Evolutionary conservation across 2,329 filamentous ascomycete genomes (phyloP).

Genomic region (Penicillium occitanis): DNA sequence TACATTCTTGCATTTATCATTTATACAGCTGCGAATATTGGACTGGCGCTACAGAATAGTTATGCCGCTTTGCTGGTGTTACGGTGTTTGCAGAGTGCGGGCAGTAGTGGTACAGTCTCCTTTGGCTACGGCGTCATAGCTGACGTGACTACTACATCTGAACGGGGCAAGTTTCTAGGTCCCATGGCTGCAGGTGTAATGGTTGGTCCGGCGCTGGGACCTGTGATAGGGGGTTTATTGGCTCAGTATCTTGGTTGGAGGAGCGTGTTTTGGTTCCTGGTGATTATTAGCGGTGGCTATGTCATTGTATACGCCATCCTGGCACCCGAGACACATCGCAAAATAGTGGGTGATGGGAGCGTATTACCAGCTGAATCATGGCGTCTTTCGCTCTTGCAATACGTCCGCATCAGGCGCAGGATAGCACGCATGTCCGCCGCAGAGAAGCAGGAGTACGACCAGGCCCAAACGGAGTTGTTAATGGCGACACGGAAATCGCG

Average conservation of each 20-base stretch:
- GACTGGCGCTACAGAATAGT: conserved; percentile 58
- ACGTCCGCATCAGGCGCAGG: conserved; percentile 20
- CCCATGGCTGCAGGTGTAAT: conserved; percentile 62
- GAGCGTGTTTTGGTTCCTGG: conserved; percentile 69
- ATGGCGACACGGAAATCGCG: conserved; percentile 15
- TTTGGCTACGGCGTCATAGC: conserved; percentile 70
- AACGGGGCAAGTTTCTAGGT: conserved; percentile 72
- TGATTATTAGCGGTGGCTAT: conserved; percentile 52
- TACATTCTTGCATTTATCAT: conserved; percentile 52
- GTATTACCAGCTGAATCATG: conserved; percentile 25
- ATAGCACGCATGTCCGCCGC: conserved; percentile 11
- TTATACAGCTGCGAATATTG: conserved; percentile 59
- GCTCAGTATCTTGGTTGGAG: conserved; percentile 65
- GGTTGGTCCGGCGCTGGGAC: conserved; percentile 52
- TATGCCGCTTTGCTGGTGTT: conserved; percentile 61
- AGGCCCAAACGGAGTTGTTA: not conserved
- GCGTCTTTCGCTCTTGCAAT: conserved; percentile 27
- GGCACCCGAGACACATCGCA: conserved; percentile 53
- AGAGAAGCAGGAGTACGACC: conserved; percentile 10
- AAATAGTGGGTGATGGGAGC: conserved; percentile 39
- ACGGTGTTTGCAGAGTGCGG: conserved; percentile 62
- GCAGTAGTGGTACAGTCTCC: conserved; percentile 68
- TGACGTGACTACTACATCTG: conserved; percentile 66
- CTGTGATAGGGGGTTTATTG: conserved; percentile 64
- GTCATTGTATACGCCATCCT: conserved; percentile 57